A percentile compares a stretch with the other conserved stretches of the same genome.
Evolutionary conservation across 441 rosid genomes (phyloP).

Genomic region (Erysimum cheiri): DNA sequence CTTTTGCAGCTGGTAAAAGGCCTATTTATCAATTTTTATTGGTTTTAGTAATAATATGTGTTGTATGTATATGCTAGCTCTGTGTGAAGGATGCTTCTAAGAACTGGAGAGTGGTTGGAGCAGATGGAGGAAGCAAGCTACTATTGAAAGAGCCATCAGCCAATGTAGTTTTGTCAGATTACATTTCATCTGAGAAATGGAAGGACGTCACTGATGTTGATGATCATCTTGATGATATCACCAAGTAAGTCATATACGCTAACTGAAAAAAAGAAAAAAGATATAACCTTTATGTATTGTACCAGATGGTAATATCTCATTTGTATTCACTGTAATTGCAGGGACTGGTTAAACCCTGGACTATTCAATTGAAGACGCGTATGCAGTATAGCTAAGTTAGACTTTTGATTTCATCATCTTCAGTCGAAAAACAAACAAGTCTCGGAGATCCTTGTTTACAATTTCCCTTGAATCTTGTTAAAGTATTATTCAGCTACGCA

Average conservation of each 20-base stretch:
- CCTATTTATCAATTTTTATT: not conserved
- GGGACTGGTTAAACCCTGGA: slow-evolving; percentile 94
- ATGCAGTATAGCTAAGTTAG: slow-evolving; percentile 31
- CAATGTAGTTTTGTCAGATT: slow-evolving; percentile 71
- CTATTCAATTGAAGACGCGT: slow-evolving; percentile 69
- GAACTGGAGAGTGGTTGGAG: slow-evolving; percentile 79
- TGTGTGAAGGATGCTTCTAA: slow-evolving; percentile 84
- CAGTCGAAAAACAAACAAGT: slow-evolving; percentile 14
- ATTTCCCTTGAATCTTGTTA: slow-evolving; percentile 29
- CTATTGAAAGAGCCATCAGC: slow-evolving; percentile 84
- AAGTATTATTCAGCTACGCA: slow-evolving; percentile 32
- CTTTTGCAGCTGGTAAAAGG: slow-evolving; percentile 2
- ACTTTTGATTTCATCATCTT: slow-evolving; percentile 28
- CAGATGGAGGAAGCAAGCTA: slow-evolving; percentile 71
- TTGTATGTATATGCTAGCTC: slow-evolving; percentile 54
- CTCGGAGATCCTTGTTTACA: slow-evolving; percentile 23
- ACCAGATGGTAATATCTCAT: slow-evolving; percentile 21
- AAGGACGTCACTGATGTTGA: slow-evolving; percentile 84
- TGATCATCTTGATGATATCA: slow-evolving; percentile 91
- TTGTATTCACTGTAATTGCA: slow-evolving; percentile 46
- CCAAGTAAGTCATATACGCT: slow-evolving; percentile 60
- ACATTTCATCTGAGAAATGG: slow-evolving; percentile 81
- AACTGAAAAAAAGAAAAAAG: not conserved
- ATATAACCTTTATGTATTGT: slow-evolving; percentile 23
- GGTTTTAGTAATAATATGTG: slow-evolving; percentile 6